Base-by-base conservation (phyloP, 306 rosid genomes). In the Nissolia schottii region DNA sequence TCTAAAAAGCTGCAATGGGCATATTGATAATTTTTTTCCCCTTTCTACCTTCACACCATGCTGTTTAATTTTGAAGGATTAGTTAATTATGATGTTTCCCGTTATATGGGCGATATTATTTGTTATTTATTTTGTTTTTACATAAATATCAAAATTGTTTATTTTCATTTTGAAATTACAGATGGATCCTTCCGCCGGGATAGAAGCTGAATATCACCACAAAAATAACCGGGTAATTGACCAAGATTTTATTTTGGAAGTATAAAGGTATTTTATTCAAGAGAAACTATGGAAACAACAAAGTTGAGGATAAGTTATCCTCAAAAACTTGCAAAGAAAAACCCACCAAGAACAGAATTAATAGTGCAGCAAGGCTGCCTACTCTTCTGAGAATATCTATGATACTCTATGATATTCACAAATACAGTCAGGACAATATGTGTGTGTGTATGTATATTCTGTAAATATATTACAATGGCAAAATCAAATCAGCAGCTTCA, bases 151-250 rank as follows among this genome's bases (percentile, higher is more conserved):
- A 31, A 74, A 34, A 62, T 64, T 46, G 40, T 45, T 27, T 58
- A 9, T 78, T 66, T 67, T 31, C 48, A 29, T 40, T 79, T 67
- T 77, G 40, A 38, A 32, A 74, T 78, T 79, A 43, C 90, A 90
- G 98, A 94, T 91, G 97, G 96, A 94, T 15, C 89, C 83, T 65
- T 56, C 90, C 41, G 95, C 98, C 62, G 97, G 98, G 59, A 94
- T 91, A 65, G 98, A 94, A 83, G 84, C 91, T 64, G 98, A 91
- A 25, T 94, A 94, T 79, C 96, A 94, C 78, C 96, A 79, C 88
- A 94, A 88, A 84, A 91, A 83, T 75, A 86, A 64, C 74, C 82
- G 96, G 87, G 97, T 90, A 66, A 58, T 85, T 83, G 60, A 1
- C 50, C 59, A 59, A 64, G 27, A 18, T 23, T 62, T 63, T 48